Base-by-base conservation (phyloP, 768 basidiomycete genomes). In the Flagelloscypha sp. region DNA sequence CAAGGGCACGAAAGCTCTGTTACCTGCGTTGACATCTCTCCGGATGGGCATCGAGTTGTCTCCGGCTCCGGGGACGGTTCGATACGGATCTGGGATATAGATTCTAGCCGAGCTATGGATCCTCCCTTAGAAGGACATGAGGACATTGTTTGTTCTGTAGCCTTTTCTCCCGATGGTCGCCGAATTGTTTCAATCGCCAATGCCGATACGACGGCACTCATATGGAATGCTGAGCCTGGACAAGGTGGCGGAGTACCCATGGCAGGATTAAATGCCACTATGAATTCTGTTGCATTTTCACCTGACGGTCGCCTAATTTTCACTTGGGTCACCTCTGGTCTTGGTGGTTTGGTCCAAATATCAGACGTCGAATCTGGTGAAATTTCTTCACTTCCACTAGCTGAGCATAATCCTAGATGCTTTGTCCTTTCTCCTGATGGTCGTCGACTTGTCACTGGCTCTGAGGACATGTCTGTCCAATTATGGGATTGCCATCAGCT, bases 151-250 rank as follows among this genome's bases (percentile, higher is more conserved):
- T 27, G 3, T 3, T 41, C 42, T 27, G 40, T 50, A 27, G 40
- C 45, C 5, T 43, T 46, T 19, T 50, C 47, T 3, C 47, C 47
- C 10, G 37, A 50, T 35, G 41, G 48, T 15, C 43, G 32, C 9
- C 33, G 24, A 11, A 44, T 50, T 35, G 49, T 40, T 4, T 47
- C 48, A 25, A 44, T 47, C 17, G 48, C 40, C 13, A 6, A n/a
- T 11, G 47, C 48, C 27, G 35, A 17, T 11, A n/a, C n/a, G n/a
- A 47, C 35, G 24, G 29, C 44, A 21, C 37, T 41, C 1, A 24
- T 49, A 9, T 49, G 48, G 48, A 35, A 50, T 37, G 22, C 24
- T 8, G 9, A 12, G 17, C 29, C 42, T 18, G 29, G 22, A 2
- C 5, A 17, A 10, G 35, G 13, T n/a, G 29, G 37, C 24, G 24